Evolutionary conservation across 1,139 yeast genomes (phyloP).

Genomic region (Nematodospora anomalae): DNA sequence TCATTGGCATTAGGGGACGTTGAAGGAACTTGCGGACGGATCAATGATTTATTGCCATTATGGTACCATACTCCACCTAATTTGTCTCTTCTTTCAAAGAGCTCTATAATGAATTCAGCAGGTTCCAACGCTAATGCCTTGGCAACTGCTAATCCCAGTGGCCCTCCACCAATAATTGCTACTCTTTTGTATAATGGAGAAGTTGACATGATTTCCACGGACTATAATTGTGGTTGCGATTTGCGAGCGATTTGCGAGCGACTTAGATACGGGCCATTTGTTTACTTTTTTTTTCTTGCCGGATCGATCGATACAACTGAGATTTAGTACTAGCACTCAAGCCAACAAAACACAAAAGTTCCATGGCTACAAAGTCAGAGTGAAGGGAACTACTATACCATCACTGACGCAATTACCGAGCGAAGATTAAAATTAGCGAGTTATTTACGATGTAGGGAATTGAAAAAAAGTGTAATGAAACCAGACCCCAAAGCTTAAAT

Average conservation of each 20-base stretch:
- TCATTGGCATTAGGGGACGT: slow-evolving; percentile 18
- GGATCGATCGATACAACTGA: not conserved
- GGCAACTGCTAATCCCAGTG: slow-evolving; percentile 50
- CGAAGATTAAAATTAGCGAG: slow-evolving; percentile 17
- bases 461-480: slow-evolving; percentile 51
- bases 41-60: slow-evolving; percentile 25
- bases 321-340: too few species aligned
- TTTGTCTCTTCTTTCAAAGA: slow-evolving; percentile 41
- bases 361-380: slow-evolving; percentile 12
- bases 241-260: not conserved
- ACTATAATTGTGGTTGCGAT: not conserved
- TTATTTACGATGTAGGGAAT: slow-evolving; percentile 26
- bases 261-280: too few species aligned
- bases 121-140: slow-evolving; percentile 48
- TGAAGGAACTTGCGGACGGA: slow-evolving; percentile 27
- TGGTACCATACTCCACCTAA: slow-evolving; percentile 55
- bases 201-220: slow-evolving; percentile 8
- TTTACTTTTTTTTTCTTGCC: not conserved
- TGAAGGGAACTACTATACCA: slow-evolving; percentile 4
- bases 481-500: slow-evolving; percentile 43
- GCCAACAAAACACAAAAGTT: too few species aligned
- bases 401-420: too few species aligned
- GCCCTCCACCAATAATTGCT: slow-evolving; percentile 55
- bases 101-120: slow-evolving; percentile 31
- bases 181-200: slow-evolving; percentile 25